These are phyloP conservation scores for Teratosphaeria epicoccoides DNA, from an alignment of 2,329 filamentous ascomycete species.

Conservation along the genomic window DNA sequence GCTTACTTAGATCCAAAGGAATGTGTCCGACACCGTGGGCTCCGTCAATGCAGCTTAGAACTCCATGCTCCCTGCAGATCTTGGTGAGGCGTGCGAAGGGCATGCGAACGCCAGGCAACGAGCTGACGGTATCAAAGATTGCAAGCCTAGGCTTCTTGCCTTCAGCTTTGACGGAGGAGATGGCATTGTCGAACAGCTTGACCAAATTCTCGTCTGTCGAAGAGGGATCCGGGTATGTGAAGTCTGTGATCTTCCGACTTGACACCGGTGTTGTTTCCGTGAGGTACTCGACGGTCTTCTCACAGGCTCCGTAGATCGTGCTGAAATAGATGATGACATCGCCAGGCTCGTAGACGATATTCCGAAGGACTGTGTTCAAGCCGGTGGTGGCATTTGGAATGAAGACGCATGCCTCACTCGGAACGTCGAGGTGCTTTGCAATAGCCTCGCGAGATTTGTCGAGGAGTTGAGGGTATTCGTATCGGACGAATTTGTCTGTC, in stretches of 20 bases:
- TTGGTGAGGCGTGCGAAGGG: constrained; percentile 61
- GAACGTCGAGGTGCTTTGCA: constrained; percentile 55
- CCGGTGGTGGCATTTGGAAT: constrained; percentile 72
- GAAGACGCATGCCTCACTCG: constrained; percentile 58
- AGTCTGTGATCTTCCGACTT: constrained; percentile 42
- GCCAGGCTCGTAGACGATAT: constrained; percentile 54
- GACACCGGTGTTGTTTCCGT: constrained; percentile 52
- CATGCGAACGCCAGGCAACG: constrained; percentile 65
- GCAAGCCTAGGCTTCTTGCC: constrained; percentile 58
- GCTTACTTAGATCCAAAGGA: constrained; percentile 51
- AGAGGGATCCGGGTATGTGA: constrained; percentile 54
- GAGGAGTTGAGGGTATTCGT: constrained; percentile 51
- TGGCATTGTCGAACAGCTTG: constrained; percentile 46
- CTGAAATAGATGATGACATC: constrained; percentile 73
- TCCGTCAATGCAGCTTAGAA: constrained; percentile 70
- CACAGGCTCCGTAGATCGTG: constrained; percentile 69
- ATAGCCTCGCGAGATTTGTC: constrained; percentile 55
- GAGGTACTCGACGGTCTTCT: constrained; percentile 61
- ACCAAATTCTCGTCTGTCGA: constrained; percentile 56
- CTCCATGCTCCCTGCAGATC: constrained; percentile 53
- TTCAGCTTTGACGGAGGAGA: constrained; percentile 39
- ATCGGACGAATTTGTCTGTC: constrained; percentile 69
- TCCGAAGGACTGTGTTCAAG: constrained; percentile 69
- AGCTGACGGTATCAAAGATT: constrained; percentile 71
- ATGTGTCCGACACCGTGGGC: constrained; percentile 80